These are phyloP conservation scores for Desmodesmus armatus DNA, from an alignment of 139 green algal species.

Conservation along the genomic window DNA sequence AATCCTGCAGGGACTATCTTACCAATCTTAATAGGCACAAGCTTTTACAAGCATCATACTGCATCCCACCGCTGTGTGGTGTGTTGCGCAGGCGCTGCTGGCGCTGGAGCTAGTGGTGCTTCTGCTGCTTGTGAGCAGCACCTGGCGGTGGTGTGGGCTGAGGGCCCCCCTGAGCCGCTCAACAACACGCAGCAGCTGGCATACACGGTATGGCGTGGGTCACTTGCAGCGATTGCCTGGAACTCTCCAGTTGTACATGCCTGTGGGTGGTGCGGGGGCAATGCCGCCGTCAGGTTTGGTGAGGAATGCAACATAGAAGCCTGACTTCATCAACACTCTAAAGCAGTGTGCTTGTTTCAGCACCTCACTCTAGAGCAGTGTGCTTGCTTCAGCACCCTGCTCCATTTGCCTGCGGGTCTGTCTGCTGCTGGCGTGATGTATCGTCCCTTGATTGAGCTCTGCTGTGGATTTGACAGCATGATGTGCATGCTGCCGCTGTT, in stretches of 20 bases:
- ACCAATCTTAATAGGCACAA: no score
- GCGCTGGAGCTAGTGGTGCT: background rate
- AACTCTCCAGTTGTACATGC: background rate
- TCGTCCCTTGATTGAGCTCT: no score
- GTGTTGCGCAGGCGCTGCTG: slow-evolving; percentile 7
- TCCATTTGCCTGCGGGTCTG: no score
- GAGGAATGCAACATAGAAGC: no score
- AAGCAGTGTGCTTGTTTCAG: no score
- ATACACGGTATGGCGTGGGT: slow-evolving; percentile 16
- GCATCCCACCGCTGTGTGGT: background rate
- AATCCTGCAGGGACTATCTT: no score
- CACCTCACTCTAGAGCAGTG: background rate
- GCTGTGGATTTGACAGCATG: no score
- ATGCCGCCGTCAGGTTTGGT: no score
- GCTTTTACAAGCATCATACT: no score
- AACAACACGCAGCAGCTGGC: slow-evolving; percentile 60
- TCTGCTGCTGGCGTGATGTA: no score
- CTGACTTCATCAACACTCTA: no score
- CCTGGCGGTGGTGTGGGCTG: slow-evolving; percentile 36
- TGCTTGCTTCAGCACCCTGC: background rate
- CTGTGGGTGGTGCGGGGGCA: background rate
- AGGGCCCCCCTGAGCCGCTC: background rate
- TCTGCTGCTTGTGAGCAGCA: background rate
- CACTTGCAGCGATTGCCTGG: background rate
- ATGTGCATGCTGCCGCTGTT: background rate